Percentiles rank a stretch among this genome's conserved stretches.
Conservation (phyloP, 306 rosid species). For the Casuarina cunninghamiana region DNA sequence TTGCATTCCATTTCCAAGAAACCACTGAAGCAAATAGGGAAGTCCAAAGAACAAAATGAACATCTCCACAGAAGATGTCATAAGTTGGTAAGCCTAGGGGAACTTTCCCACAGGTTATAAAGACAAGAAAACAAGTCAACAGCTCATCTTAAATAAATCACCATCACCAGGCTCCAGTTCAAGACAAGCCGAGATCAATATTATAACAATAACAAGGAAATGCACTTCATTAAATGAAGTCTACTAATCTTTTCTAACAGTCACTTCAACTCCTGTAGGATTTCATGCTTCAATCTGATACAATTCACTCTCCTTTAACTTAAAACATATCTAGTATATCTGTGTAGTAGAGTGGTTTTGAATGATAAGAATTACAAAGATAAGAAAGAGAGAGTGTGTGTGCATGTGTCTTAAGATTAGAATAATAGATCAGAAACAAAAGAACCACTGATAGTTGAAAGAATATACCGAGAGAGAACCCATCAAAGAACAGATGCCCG, state of each 20-base stretch:
- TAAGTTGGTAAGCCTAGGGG: conserved; percentile 1
- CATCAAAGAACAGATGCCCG: conserved; percentile 88
- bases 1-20: not conserved
- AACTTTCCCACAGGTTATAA: not conserved
- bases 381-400: not conserved
- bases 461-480: conserved; percentile 82
- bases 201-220: not conserved
- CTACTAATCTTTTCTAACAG: not conserved
- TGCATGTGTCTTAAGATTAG: not conserved
- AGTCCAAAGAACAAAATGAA: conserved; percentile 9
- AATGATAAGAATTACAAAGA: not conserved
- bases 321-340: not conserved
- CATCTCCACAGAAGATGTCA: conserved; percentile 12
- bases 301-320: not conserved
- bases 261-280: not conserved
- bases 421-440: conserved; percentile 8
- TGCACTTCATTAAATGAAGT: not conserved
- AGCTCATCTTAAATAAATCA: not conserved
- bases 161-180: not conserved
- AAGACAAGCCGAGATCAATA: not conserved
- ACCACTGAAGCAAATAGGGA: not conserved
- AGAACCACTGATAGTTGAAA: not conserved
- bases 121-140: not conserved
- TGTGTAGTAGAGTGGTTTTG: not conserved
- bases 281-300: not conserved